Base-by-base conservation (phyloP, 768 basidiomycete genomes). In the Mycena latifolia region DNA sequence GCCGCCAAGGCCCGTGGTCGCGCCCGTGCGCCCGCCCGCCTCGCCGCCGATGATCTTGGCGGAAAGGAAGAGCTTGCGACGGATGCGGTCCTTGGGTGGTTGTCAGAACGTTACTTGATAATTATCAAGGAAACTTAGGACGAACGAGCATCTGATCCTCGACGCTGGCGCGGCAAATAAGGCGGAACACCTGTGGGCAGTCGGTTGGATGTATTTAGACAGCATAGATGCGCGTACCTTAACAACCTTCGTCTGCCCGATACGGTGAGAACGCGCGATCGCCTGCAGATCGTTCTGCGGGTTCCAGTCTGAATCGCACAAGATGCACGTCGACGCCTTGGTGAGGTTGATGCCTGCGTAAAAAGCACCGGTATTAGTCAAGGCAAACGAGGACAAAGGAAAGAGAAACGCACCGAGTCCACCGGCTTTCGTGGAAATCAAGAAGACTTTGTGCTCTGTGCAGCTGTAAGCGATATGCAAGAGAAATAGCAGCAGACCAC, bases 261-360 rank as follows among this genome's bases (percentile, higher is more conserved):
- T 91, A 12, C 93, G 86, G 75, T 94, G 93, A 0, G 93, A 93
- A 45, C 93, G 84, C 25, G 93, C 93, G 75, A 94, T 93, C 0
- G 93, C 93, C 77, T 94, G 93, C 8, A 94, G 78, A 74, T 95
- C 93, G 74, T 92, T 94, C 75, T 93, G 86, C 18, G 88, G 88
- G 74, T 88, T 88, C 87, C 88, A 88, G 50, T 88, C 87, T 0
- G 83, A 85, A 74, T 94, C 93, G 69, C 89, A 91, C 83, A 94
- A 91, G 73, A 94, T 89, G 67, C 93, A 92, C 4, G 88, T 89
- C 50, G 92, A 86, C 6, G 93, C 93, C 63, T 86, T 93, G 59
- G 93, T 93, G 54, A 95, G 82, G 72, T 95, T 95, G 78, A 95
- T 93, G 53, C 93, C 92, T 80, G 35, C 75, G 29, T 31, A 11